Evolutionary conservation across 371 early-diverging fungal genomes (phyloP), one percentile per base, ranked within the genome.

Genomic region (Apophysomyces trapeziformis): DNA sequence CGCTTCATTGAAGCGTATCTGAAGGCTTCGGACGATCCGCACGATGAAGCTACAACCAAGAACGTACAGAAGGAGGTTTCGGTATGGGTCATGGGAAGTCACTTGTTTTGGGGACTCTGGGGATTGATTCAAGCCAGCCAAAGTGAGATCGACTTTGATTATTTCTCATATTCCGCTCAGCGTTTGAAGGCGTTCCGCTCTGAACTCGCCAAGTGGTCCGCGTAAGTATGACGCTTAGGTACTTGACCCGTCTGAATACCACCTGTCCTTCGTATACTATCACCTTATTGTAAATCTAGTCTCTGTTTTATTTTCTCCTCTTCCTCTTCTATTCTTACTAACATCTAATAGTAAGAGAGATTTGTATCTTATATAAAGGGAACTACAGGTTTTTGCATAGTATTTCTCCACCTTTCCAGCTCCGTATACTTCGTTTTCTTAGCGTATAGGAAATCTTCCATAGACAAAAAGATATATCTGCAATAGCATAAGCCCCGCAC

Each of bases 101-200:
- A 93, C 65, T 63, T 92, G 44, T 80, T 88, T 59, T 94, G 95
- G 95, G 91, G 91, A 5, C 73, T 94, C 0, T 94, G 95, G 95
- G 93, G 93, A 6, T 73, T 94, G 4, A 72, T 93, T n/a, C 94
- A 91, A 71, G 91, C 90, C 11, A 82, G 78, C 50, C 87, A 88
- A 60, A 89, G 89, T 64, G 87, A 90, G 21, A 94, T 94, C 50
- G 90, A 93, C n/a, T 94, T 92, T 78, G 92, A 94, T 63, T 94
- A 93, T 61, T 79, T 89, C 35, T 75, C 71, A 50, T 94, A 92
- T 68, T 87, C 88, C 0, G 67, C 79, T n/a, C 88, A 91, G 66
- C 80, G 93, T 5, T 63, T 93, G 21, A 60, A 64, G 1, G 70
- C 74, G 7, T 88, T 88, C 61, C 56, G 69, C 47, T 47, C 43